Base-by-base conservation (phyloP, 352 stramenopile species). In the Pythium volutum region DNA sequence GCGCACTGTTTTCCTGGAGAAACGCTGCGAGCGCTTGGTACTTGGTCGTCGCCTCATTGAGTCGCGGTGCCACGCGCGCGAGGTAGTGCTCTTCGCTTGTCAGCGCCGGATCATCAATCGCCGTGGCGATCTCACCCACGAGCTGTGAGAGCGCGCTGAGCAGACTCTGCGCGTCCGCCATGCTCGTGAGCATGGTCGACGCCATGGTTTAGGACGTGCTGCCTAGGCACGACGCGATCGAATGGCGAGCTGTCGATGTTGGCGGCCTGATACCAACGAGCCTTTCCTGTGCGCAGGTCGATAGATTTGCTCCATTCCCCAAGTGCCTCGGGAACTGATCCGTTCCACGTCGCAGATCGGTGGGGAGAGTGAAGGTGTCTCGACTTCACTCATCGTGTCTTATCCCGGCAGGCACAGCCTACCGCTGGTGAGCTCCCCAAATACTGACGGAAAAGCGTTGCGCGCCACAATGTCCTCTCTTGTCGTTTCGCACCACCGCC, bases 1-100 rank as follows among this genome's bases (percentile, higher is more conserved):
- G n/a, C 51, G n/a, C 78, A 75, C 42, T 81, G 65, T 90, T 73
- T 43, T 79, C 66, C 29, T 87, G 81, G 0, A 93, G 60, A 33
- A 87, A 91, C 2, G 62, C 55, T 14, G 80, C 80, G 9, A 93
- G 69, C 3, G 73, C 56, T 52, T 90, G 81, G 58, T 91, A 91
- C 57, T 80, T 77, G 29, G 48, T 23, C 0, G 80, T 85, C 9
- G 80, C 80, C 23, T 82, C 74, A 36, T 89, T 70, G 31, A 91
- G 64, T 53, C 79, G 70, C 1, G 80, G 78, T 0, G 72, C 70
- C 14, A 92, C 78, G 10, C 45, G 34, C 3, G 50, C 47, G 7
- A 77, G 62, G 42, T 86, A 92, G 64, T 89, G 75, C 43, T 83
- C 67, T 62, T 92, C 82, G 8, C 53, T 65, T 31, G 69, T 73